Conservation (phyloP, 2,329 filamentous ascomycete species). For the Penicillium sp. region DNA sequence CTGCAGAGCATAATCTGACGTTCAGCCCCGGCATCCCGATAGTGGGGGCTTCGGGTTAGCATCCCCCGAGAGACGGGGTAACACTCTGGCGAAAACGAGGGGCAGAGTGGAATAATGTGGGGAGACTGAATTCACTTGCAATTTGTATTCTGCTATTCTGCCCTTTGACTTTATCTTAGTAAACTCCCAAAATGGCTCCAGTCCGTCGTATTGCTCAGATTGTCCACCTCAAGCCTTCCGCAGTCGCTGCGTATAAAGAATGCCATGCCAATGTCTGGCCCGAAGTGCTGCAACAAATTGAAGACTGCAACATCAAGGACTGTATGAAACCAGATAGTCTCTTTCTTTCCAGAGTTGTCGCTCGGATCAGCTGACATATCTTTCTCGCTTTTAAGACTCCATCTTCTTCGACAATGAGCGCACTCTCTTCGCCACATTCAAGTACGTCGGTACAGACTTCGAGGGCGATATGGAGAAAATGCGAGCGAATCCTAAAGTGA, state of each 20-base stretch:
- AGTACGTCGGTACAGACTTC: constrained; percentile 75
- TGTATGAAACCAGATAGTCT: constrained; percentile 53
- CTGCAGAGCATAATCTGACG: too few species aligned
- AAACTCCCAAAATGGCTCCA: constrained; percentile 22
- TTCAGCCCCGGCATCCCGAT: constrained; percentile 11
- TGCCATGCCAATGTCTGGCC: constrained; percentile 77
- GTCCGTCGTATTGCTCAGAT: constrained; percentile 67
- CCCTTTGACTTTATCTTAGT: background rate
- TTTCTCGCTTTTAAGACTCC: constrained; percentile 57
- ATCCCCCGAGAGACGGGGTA: constrained; percentile 27
- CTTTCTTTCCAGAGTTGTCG: background rate
- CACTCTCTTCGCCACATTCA: constrained; percentile 75
- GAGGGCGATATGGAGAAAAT: constrained; percentile 77
- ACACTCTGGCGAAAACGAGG: constrained; percentile 22
- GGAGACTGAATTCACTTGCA: background rate
- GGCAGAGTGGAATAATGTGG: constrained; percentile 4
- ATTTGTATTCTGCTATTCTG: background rate
- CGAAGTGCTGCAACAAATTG: constrained; percentile 75
- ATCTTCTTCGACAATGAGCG: constrained; percentile 71
- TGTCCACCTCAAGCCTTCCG: constrained; percentile 70
- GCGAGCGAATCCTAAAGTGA: constrained; percentile 71
- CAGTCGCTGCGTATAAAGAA: constrained; percentile 71
- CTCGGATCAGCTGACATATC: background rate
- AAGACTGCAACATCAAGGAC: constrained; percentile 73
- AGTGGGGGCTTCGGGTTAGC: constrained; percentile 27